These are phyloP conservation scores for Taiozyma sp. DNA, from an alignment of 1,139 yeast genomes.

Conservation along the genomic window DNA sequence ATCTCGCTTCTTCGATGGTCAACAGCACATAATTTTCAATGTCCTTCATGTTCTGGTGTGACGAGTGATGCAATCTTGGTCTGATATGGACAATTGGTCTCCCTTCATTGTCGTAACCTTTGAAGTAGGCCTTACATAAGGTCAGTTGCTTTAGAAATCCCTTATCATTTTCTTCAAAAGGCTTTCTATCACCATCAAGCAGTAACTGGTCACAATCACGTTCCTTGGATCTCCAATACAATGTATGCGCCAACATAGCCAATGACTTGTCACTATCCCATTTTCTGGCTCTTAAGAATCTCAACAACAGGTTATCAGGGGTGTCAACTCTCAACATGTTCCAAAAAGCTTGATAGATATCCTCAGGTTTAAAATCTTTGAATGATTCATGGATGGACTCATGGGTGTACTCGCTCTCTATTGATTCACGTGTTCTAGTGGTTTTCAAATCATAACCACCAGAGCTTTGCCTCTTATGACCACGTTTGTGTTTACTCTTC, in stretches of 20 bases:
- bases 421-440: constrained; percentile 23
- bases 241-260: constrained; percentile 59
- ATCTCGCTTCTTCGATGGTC: constrained; percentile 64
- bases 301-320: constrained; percentile 62
- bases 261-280: constrained; percentile 60
- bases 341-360: constrained; percentile 46
- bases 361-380: constrained; percentile 36
- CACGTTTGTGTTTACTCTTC: constrained; percentile 22
- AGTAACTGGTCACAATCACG: constrained; percentile 52
- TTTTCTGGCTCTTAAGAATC: constrained; percentile 71
- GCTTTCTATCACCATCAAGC: constrained; percentile 53
- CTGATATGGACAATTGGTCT: constrained; percentile 69
- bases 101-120: constrained; percentile 58
- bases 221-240: constrained; percentile 62
- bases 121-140: constrained; percentile 55
- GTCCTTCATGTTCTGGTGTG: constrained; percentile 63
- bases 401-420: constrained; percentile 24
- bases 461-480: constrained; percentile 12
- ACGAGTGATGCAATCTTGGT: constrained; percentile 67
- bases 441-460: constrained; percentile 15
- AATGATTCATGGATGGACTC: constrained; percentile 31
- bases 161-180: constrained; percentile 23
- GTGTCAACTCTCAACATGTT: constrained; percentile 55
- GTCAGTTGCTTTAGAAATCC: constrained; percentile 34
- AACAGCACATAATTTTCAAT: constrained; percentile 61